phyloP scores from a whole-genome alignment of 2,329 filamentous ascomycete genomes.

The Thelonectria blattea region DNA sequence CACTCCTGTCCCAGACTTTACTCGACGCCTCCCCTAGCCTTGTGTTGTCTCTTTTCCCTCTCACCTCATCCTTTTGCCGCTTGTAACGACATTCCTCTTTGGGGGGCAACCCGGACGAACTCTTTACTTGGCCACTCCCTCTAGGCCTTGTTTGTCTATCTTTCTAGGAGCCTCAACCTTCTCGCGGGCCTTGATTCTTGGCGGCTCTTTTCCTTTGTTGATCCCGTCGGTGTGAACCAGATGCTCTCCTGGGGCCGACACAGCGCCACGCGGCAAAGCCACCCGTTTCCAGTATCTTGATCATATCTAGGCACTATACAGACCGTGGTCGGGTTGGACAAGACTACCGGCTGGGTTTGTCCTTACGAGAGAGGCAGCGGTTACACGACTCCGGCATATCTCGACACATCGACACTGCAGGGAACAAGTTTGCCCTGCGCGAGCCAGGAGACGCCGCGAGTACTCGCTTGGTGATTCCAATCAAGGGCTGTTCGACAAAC shows the following conservation, averaged over 20 bases:
- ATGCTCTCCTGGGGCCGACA: slow-evolving; percentile 19
- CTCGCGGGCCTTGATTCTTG: neutral
- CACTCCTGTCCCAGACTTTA: slow-evolving; percentile 37
- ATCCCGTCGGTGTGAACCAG: slow-evolving; percentile 12
- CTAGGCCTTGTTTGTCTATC: neutral
- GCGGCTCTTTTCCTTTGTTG: slow-evolving; percentile 9
- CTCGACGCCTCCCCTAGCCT: slow-evolving; percentile 37
- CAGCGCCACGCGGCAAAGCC: slow-evolving; percentile 25
- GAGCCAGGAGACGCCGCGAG: slow-evolving; percentile 23
- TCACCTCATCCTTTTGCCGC: slow-evolving; percentile 25
- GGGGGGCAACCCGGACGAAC: slow-evolving; percentile 14
- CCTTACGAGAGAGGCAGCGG: slow-evolving; percentile 29
- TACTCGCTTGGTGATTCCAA: slow-evolving; percentile 23
- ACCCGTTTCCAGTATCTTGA: slow-evolving; percentile 22
- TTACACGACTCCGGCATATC: slow-evolving; percentile 32
- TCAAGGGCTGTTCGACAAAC: slow-evolving; percentile 32
- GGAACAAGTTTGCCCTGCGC: slow-evolving; percentile 25
- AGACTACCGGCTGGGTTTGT: slow-evolving; percentile 28
- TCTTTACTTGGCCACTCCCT: slow-evolving; percentile 1
- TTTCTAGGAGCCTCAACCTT: slow-evolving; percentile 2
- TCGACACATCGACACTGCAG: slow-evolving; percentile 26
- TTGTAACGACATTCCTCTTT: slow-evolving; percentile 23
- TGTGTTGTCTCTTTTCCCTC: slow-evolving; percentile 30
- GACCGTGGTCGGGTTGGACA: slow-evolving; percentile 29
- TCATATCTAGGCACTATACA: slow-evolving; percentile 22